Conservation (phyloP, 192 early-diverging fungal genomes). For the Linnemannia elongata region DNA sequence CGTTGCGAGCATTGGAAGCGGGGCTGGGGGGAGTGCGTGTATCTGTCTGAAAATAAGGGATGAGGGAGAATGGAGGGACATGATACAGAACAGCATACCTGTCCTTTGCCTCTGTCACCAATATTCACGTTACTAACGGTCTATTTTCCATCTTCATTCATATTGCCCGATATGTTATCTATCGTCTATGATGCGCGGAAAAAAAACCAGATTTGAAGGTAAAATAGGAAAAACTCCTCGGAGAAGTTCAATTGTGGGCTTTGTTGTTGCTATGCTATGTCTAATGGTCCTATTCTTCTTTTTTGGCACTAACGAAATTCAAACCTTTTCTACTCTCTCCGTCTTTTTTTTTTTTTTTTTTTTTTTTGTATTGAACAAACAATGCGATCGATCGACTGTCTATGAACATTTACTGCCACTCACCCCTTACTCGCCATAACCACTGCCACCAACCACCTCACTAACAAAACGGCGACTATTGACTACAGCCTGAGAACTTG, state of each 20-base stretch:
- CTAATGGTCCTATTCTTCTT: constrained; percentile 2
- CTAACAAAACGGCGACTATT: not conserved
- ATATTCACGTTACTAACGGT: not conserved
- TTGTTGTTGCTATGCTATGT: constrained; percentile 73
- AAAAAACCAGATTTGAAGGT: not conserved
- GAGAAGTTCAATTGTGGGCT: constrained; percentile 64
- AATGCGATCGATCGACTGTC: constrained; percentile 75
- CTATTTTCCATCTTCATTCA: not conserved
- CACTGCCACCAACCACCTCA: constrained; percentile 17
- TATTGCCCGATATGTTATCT: not conserved
- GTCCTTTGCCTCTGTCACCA: not conserved
- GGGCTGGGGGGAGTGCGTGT: not conserved
- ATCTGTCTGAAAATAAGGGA: not conserved
- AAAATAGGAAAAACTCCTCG: constrained; percentile 27
- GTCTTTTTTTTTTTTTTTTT: constrained; percentile 61
- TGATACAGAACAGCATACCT: not conserved
- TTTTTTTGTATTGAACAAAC: constrained; percentile 9
- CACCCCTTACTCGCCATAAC: constrained; percentile 56
- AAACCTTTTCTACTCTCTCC: constrained; percentile 39
- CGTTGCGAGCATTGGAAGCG: not conserved
- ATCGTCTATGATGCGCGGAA: not conserved
- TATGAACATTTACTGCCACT: constrained; percentile 73
- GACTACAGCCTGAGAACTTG: constrained; percentile 80
- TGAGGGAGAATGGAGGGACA: not conserved
- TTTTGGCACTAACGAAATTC: not conserved